Evolutionary conservation across 2,329 filamentous ascomycete genomes (phyloP), one percentile per base, ranked within the genome.

Genomic region (Fusarium poae): DNA sequence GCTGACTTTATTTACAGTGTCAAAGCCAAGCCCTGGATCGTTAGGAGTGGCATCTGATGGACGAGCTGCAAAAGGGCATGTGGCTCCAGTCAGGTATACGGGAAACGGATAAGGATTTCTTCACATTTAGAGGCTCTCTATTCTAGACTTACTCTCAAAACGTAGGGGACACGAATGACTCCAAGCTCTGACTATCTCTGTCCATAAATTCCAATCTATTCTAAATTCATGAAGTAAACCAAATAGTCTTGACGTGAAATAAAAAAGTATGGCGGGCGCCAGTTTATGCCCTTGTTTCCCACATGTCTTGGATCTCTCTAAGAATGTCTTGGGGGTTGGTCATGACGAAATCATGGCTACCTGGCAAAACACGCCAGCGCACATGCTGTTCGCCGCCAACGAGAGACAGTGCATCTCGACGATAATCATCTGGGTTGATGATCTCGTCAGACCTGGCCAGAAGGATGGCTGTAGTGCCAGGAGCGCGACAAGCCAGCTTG

Each of bases 311-410:
- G 12, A 89, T 78, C 57, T 80, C 80, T 42, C 76, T 72, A 60
- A 88, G 70, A 13, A 86, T 82, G 35, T 79, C 74, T 9, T 76
- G 71, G 0, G 80, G 74, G 61, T 85, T 82, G n/a, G 86, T 87
- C 79, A 89, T 88, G 18, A 88, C 86, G 70, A 90, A 89, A 67
- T 90, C 87, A 71, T 90, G 88, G 2, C 82, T 84, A 2, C 86
- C 86, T 0, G 82, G 81, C 2, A 89, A 77, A 13, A 85, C 74
- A 34, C 78, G 81, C 83, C 86, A 88, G 42, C 78, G 76, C 9
- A 88, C 81, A 16, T 81, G 81, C 1, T 81, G 80, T 49, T 77
- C 75, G 12, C 87, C 86, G 16, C 85, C 85, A 40, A 86, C 72
- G 20, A 88, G 76, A 21, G 83, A 83, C 57, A 87, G 76, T 5